A percentile compares a stretch with the other conserved stretches of the same genome.
phyloP scores from a whole-genome alignment of 1,139 yeast species.

The Pichia sp. region DNA sequence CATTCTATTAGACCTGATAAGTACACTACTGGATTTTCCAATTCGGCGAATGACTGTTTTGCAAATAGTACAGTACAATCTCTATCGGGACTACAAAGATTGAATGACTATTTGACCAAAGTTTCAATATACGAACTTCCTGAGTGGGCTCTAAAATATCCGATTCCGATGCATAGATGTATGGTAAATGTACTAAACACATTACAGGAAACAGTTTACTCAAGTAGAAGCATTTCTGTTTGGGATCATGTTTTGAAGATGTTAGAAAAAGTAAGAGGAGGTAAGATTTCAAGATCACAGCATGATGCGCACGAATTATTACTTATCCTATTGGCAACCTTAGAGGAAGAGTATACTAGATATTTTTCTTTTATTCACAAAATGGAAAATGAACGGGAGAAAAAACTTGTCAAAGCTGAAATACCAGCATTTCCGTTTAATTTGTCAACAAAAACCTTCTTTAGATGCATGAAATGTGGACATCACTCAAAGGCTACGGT shows the following conservation, averaged over 20 bases:
- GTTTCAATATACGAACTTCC: conserved; percentile 12
- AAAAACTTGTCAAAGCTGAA: neutral
- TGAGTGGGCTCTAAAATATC: conserved; percentile 18
- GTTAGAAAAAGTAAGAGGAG: conserved; percentile 68
- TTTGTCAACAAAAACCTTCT: conserved; percentile 57
- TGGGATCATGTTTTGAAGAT: conserved; percentile 64
- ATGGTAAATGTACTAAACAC: conserved; percentile 45
- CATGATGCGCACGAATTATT: conserved; percentile 94
- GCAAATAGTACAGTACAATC: conserved; percentile 92
- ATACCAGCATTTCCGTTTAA: conserved; percentile 65
- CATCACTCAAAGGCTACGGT: conserved; percentile 52
- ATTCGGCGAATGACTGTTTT: conserved; percentile 82
- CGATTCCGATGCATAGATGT: conserved; percentile 46
- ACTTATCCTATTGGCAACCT: conserved; percentile 69
- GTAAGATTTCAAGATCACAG: conserved; percentile 72
- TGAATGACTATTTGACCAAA: conserved; percentile 54
- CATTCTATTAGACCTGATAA: conserved; percentile 52
- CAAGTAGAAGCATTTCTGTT: conserved; percentile 54
- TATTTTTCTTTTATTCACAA: conserved; percentile 30
- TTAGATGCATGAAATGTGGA: conserved; percentile 63
- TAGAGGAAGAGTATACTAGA: conserved; percentile 55
- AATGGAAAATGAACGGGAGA: conserved; percentile 7
- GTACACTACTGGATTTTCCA: conserved; percentile 74
- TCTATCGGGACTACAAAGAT: conserved; percentile 56
- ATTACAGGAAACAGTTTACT: conserved; percentile 55